Base-by-base conservation (phyloP, 805 yeast species). In the Lipomyces sp. region DNA sequence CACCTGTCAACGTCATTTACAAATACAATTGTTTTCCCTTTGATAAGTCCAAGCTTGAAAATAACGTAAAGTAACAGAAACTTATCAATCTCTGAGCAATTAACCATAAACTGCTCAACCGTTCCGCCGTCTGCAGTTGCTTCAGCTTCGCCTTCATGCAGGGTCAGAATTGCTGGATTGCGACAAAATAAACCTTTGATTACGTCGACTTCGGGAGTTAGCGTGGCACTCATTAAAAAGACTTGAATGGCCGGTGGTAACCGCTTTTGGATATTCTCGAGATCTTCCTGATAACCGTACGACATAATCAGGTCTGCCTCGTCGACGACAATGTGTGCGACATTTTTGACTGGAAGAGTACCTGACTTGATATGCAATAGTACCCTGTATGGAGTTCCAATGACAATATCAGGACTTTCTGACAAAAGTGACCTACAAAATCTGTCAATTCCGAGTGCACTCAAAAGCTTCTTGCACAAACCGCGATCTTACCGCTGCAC, bases 1-100 rank as follows among this genome's bases (percentile, higher is more conserved):
- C 98, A 97, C 80, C 99, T 88, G 75, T 95, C 98, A 70, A 94
- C 90, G 74, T 90, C 90, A 77, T 95, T 95, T 57, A 95, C 98
- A 80, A 95, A 95, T 6, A 93, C 81, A 55, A 95, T 79, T 1
- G 97, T 88, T 77, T 95, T 95, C 37, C 99, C 99, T 77, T 90
- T 90, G 76, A 95, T 89, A 71, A 95, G 82, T 66, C 86, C 85
- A 74, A 95, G 84, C 77, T 95, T 95, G 84, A 92, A 89, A 54
- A 95, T 92, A 56, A 95, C 97, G 76, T 94, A 95, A 55, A 95
- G 87, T 60, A 95, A 80, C 72, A 95, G 80, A 76, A 94, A 95
- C 77, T 95, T 95, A 78, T 95, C 99, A 74, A 92, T 86, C 77
- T 95, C 99, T 42, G 86, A 81, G 24, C 95, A 89, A 74, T 87